Base-by-base conservation (phyloP, 2,329 filamentous ascomycete genomes). In the Neofusicoccum sp. region DNA sequence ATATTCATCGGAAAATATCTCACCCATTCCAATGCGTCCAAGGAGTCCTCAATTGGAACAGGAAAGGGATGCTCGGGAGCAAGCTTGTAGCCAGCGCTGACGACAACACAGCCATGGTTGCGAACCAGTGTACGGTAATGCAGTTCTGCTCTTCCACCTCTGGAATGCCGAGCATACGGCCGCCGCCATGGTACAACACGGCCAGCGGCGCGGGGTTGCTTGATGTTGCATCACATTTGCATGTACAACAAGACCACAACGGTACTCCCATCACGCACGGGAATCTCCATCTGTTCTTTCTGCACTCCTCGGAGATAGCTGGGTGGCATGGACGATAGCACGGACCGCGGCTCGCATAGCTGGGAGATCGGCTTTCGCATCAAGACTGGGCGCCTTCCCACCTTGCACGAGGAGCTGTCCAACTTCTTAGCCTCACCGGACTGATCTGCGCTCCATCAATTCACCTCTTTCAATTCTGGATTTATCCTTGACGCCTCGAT, bases 61-160 rank as follows among this genome's bases (percentile, higher is more conserved):
- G 86, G 86, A 66, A 88, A 89, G 0, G 85, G 85, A 64, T 82
- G 76, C 69, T 88, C 85, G 3, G 86, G 86, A 0, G 86, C 86
- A 14, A 83, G 79, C 14, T 86, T 81, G 69, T 88, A 89, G 63
- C 83, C 83, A 60, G 88, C 86, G 64, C 81, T 84, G 63, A 87
- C 82, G 16, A 87, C 81, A 4, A 88, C 82, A 3, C 85, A 85
- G 52, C 79, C 79, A n/a, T 83, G 79, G 63, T 87, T 76, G 3
- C 83, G 69, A n/a, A 87, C 78, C 52, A 56, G 31, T 8, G 14
- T 22, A 22, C 22, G 22, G 22, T 56, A 8, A 56, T 4, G 52
- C 12, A 43, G 62, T 39, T 58, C 39, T n/a, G 2, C 6, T 36
- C 41, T 66, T 68, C n/a, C 14, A 48, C 41, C 34, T 67, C 66